phyloP scores from a whole-genome alignment of 1,139 yeast species.

The Hanseniaspora sp. region DNA sequence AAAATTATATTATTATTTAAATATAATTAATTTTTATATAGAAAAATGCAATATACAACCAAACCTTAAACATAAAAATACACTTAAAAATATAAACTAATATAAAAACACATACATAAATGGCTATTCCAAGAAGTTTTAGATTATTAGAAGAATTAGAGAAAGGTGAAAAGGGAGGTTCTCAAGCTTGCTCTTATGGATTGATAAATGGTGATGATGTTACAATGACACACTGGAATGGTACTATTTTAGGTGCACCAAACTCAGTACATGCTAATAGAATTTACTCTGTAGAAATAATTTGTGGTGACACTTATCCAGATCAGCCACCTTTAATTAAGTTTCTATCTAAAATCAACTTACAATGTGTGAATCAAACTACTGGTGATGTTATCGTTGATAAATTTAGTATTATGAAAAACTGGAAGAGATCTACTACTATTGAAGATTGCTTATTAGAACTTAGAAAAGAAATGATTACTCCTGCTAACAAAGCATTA shows the following conservation, averaged over 20 bases:
- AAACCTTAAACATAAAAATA: neutral
- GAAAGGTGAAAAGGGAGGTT: constrained; percentile 97
- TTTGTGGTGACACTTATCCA: constrained; percentile 79
- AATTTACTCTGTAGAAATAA: constrained; percentile 70
- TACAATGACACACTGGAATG: constrained; percentile 89
- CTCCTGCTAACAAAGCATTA: constrained; percentile 68
- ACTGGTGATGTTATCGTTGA: constrained; percentile 55
- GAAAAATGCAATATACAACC: neutral
- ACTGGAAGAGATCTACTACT: constrained; percentile 80
- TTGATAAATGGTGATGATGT: constrained; percentile 80
- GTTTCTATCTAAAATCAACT: constrained; percentile 72
- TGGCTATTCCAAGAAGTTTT: constrained; percentile 65
- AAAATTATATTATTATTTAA: neutral
- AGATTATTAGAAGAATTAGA: constrained; percentile 90
- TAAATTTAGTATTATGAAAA: constrained; percentile 57
- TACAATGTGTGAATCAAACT: constrained; percentile 69
- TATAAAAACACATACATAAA: neutral
- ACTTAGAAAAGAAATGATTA: constrained; percentile 79
- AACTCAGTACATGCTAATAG: constrained; percentile 89
- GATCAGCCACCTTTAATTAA: constrained; percentile 73
- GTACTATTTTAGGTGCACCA: constrained; percentile 94
- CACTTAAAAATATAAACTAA: too few relatives aligned
- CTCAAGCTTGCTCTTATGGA: constrained; percentile 93
- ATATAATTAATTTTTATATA: neutral
- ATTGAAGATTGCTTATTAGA: constrained; percentile 88